These are phyloP conservation scores for Hypomyces perniciosus DNA, from an alignment of 2,329 filamentous ascomycete species.

Conservation along the genomic window DNA sequence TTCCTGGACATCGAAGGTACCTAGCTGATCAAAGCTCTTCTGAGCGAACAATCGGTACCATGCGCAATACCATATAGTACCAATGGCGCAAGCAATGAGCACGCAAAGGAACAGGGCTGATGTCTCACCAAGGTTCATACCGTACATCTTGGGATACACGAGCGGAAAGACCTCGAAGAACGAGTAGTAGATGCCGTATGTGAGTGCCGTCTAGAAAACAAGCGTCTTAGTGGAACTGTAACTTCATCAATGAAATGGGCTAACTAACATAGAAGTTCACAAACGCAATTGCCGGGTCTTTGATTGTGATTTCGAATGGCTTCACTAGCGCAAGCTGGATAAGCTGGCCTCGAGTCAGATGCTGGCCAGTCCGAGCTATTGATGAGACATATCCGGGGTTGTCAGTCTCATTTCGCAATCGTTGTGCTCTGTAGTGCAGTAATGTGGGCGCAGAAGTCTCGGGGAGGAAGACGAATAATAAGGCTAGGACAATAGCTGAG, in stretches of 20 bases:
- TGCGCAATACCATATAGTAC: neutral
- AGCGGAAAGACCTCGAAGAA: neutral
- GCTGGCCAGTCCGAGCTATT: too few relatives aligned
- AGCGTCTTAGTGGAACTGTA: too few relatives aligned
- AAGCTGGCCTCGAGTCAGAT: too few relatives aligned
- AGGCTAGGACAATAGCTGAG: slow-evolving; percentile 47
- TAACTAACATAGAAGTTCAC: too few relatives aligned
- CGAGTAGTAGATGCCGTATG: neutral
- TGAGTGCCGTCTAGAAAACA: neutral
- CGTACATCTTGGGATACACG: neutral
- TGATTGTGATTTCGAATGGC: too few relatives aligned
- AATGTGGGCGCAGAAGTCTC: slow-evolving; percentile 49
- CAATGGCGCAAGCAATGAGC: neutral
- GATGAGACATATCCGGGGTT: too few relatives aligned
- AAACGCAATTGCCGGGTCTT: too few relatives aligned
- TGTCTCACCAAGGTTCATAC: neutral
- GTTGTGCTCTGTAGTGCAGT: too few relatives aligned
- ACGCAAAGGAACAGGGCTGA: neutral
- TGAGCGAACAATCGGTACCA: neutral
- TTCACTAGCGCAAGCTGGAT: too few relatives aligned
- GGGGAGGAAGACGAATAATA: slow-evolving; percentile 56
- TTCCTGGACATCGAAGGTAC: neutral
- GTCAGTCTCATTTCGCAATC: too few relatives aligned
- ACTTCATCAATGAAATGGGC: too few relatives aligned
- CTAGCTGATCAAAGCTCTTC: neutral